Evolutionary conservation across 768 basidiomycete species (phyloP).

Genomic region (Boletellus ananiceps): DNA sequence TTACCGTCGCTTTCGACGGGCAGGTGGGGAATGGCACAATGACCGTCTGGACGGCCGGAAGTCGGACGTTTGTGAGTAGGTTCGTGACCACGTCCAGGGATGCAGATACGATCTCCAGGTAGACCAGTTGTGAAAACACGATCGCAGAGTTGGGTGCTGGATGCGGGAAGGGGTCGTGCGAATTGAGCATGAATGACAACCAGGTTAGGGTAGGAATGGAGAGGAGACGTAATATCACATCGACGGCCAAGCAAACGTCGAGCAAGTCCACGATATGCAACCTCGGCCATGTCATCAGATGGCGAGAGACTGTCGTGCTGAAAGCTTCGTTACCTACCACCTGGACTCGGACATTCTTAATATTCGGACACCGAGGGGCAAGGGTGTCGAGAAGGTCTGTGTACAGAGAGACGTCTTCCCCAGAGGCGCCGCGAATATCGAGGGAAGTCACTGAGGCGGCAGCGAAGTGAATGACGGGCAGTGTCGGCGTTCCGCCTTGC

Average conservation of each 20-base stretch:
- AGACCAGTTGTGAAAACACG: not conserved
- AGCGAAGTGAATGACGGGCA: conserved; percentile 2
- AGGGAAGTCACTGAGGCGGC: not conserved
- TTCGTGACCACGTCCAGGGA: not conserved
- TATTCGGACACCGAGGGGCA: conserved; percentile 2
- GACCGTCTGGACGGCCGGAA: not conserved
- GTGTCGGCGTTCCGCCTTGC: not conserved
- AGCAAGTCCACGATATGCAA: conserved; percentile 1
- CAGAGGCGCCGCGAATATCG: not conserved
- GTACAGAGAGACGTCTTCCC: not conserved
- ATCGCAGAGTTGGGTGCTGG: not conserved
- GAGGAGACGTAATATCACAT: not conserved
- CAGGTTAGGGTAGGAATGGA: not conserved
- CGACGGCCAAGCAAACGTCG: not conserved
- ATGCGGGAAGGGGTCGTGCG: not conserved
- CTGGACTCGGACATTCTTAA: conserved; percentile 1
- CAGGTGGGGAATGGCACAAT: not conserved
- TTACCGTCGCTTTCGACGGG: not conserved
- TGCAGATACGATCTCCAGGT: conserved; percentile 1
- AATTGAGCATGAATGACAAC: conserved; percentile 1
- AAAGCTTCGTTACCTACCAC: not conserved
- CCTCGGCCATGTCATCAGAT: not conserved
- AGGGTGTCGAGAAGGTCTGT: not conserved
- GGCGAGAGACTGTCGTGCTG: not conserved
- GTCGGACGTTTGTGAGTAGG: not conserved